Conservation (phyloP, 352 stramenopile species). For the Plasmopara muralis region DNA sequence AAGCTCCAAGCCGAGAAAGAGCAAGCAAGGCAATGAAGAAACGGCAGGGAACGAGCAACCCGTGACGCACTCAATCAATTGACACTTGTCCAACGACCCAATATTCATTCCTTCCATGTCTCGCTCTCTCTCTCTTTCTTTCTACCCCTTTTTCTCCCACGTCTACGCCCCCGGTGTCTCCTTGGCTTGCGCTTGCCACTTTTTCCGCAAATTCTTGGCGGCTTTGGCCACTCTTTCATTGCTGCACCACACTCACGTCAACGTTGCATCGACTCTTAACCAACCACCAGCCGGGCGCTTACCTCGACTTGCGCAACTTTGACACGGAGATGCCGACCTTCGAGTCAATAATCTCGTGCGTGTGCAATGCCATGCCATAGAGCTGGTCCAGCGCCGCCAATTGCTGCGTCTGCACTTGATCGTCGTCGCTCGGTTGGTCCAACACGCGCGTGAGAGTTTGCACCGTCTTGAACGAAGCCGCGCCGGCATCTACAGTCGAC, state of each 20-base stretch:
- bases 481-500: conserved; percentile 16
- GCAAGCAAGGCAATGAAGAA: conserved; percentile 22
- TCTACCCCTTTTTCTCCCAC: conserved; percentile 1
- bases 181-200: conserved; percentile 65
- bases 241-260: conserved; percentile 12
- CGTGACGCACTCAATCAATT: too few species aligned
- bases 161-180: conserved; percentile 11
- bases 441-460: conserved; percentile 51
- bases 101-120: too few species aligned
- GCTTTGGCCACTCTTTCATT: conserved; percentile 54
- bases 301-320: conserved; percentile 74
- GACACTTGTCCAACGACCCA: too few species aligned
- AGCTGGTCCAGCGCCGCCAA: conserved; percentile 50
- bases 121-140: too few species aligned
- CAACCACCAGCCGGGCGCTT: conserved; percentile 6
- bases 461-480: conserved; percentile 36
- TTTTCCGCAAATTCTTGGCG: conserved; percentile 60
- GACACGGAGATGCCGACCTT: conserved; percentile 72
- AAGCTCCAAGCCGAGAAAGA: conserved; percentile 64
- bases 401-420: conserved; percentile 29
- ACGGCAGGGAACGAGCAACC: conserved; percentile 28
- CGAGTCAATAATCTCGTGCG: conserved; percentile 71
- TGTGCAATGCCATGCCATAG: conserved; percentile 54
- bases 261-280: too few species aligned
- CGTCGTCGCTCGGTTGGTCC: conserved; percentile 33